A percentile compares a stretch with the other conserved stretches of the same genome.
phyloP scores from a whole-genome alignment of 2,329 filamentous ascomycete species.

The Aspergillus sp. region DNA sequence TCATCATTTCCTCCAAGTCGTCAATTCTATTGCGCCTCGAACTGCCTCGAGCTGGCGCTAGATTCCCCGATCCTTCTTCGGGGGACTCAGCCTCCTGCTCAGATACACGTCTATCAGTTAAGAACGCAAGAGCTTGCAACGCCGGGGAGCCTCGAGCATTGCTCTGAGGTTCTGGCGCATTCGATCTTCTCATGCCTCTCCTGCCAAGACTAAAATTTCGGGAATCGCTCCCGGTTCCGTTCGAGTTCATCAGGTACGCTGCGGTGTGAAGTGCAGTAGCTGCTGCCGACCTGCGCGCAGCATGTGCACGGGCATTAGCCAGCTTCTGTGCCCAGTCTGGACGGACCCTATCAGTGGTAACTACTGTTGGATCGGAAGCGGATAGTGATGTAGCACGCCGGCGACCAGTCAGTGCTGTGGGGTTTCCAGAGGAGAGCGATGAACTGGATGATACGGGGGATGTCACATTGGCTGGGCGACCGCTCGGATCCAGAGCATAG shows the following conservation, averaged over 20 bases:
- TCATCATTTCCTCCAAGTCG: slow-evolving; percentile 96
- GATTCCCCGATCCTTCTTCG: slow-evolving; percentile 27
- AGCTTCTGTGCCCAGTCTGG: slow-evolving; percentile 94
- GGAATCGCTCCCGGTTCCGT: slow-evolving; percentile 38
- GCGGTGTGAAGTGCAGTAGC: slow-evolving; percentile 93
- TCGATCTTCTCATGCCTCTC: slow-evolving; percentile 44
- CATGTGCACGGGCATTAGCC: slow-evolving; percentile 75
- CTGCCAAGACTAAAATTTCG: slow-evolving; percentile 54
- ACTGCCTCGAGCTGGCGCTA: slow-evolving; percentile 43
- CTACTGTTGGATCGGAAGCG: slow-evolving; percentile 75
- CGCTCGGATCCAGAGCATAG: slow-evolving; percentile 54
- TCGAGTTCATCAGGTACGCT: slow-evolving; percentile 75
- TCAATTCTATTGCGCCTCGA: slow-evolving; percentile 65
- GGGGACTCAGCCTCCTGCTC: slow-evolving; percentile 32
- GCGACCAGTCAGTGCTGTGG: slow-evolving; percentile 37
- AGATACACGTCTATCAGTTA: slow-evolving; percentile 38
- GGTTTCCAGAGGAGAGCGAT: slow-evolving; percentile 61
- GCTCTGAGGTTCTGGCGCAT: slow-evolving; percentile 29
- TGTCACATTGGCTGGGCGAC: slow-evolving; percentile 47
- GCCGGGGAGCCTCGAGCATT: slow-evolving; percentile 34
- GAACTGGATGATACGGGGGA: slow-evolving; percentile 84
- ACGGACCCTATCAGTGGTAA: slow-evolving; percentile 86
- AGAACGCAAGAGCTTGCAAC: slow-evolving; percentile 42
- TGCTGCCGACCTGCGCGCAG: slow-evolving; percentile 80
- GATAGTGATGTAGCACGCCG: slow-evolving; percentile 68